Evolutionary conservation across 805 yeast genomes (phyloP).

Genomic region (Spathaspora passalidarum): DNA sequence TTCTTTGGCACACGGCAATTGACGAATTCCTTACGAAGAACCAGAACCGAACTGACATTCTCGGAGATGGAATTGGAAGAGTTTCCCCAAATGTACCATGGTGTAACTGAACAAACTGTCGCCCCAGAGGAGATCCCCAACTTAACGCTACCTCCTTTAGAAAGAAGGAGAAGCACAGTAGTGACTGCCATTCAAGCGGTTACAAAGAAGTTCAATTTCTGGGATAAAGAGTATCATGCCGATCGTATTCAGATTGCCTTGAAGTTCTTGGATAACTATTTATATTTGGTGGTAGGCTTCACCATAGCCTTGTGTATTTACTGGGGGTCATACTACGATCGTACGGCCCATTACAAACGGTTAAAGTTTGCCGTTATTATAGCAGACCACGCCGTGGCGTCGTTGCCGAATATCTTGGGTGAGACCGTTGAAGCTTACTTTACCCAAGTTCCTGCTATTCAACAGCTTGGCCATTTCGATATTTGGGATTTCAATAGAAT

Average conservation of each 20-base stretch:
- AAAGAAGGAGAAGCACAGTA: constrained; percentile 18
- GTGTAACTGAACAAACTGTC: constrained; percentile 1
- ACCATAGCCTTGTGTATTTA: constrained; percentile 24
- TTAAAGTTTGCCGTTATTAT: constrained; percentile 23
- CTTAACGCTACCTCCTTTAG: constrained; percentile 2
- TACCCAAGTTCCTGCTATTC: constrained; percentile 17
- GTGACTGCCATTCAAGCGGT: constrained; percentile 18
- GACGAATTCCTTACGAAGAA: background rate
- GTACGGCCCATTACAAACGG: constrained; percentile 18
- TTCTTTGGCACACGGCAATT: constrained; percentile 12
- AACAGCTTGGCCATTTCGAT: constrained; percentile 21
- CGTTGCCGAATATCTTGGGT: constrained; percentile 24
- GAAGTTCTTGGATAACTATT: constrained; percentile 23
- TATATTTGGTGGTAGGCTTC: constrained; percentile 20
- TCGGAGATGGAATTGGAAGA: constrained; percentile 2
- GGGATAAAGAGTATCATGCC: constrained; percentile 27
- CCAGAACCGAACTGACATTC: no score
- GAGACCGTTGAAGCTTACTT: constrained; percentile 19
- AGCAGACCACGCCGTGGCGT: constrained; percentile 22
- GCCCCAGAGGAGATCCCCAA: background rate
- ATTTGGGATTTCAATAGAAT: constrained; percentile 19
- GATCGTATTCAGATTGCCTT: constrained; percentile 19
- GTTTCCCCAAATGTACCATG: constrained; percentile 10
- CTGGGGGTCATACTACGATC: constrained; percentile 29
- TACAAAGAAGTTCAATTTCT: constrained; percentile 20